Evolutionary conservation across 306 rosid species (phyloP), one percentile per base, ranked within the genome.

Genomic region (Bauhinia variegata): DNA sequence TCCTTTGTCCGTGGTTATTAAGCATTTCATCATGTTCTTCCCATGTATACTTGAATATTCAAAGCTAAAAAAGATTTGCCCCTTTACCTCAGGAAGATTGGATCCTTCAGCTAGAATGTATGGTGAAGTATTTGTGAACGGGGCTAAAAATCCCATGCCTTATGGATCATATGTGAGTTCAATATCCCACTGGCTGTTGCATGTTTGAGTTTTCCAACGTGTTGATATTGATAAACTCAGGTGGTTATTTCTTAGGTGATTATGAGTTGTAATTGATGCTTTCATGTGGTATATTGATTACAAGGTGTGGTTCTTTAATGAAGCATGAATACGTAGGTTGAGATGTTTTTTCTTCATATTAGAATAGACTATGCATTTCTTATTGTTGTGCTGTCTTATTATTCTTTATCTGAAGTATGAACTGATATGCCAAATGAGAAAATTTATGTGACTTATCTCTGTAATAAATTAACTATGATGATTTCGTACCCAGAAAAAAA

Each of bases 81-180:
- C 56, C 67, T 59, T 67, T 50, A 59, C 62, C 51, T 70, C 84
- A 95, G 99, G 99, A 79, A 88, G 97, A 78, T 76, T 86, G 79
- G 86, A 75, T 75, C 86, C 78, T 67, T 95, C 96, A 13, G 95
- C 90, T 32, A 85, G 88, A 78, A 77, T 85, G 80, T 95, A 86
- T 2, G 99, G 99, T 12, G 99, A 90, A 73, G 92, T 95, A 70
- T 95, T 88, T 49, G 87, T 95, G 66, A 95, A 95, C 53, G 99
- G 95, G 33, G 78, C 81, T 37, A 90, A 83, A 71, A 80, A 73
- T 0, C 80, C 71, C 61, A 78, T 88, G 86, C 89, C 95, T 0
- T 91, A 95, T 68, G 99, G 99, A 36, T 90, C 97, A 52, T 95
- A 85, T 73, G 99, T 95, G 78, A 90, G 96, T 87, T 74, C 67